Base-by-base conservation (phyloP, 2,329 filamentous ascomycete species). In the Pseudogymnoascus verrucosus region DNA sequence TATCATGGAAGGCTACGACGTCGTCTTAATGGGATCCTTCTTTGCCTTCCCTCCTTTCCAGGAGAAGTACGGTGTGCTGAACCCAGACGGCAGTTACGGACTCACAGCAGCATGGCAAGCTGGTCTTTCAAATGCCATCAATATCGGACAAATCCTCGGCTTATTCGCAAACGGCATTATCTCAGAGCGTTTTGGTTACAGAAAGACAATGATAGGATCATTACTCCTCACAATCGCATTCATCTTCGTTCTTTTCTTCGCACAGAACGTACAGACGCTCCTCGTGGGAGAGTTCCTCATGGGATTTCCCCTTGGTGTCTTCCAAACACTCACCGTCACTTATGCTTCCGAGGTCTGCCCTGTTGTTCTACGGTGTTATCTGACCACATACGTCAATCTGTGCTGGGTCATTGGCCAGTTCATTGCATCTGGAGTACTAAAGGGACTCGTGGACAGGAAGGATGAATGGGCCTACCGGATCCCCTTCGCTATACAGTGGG, bases 381-480 rank as follows among this genome's bases (percentile, higher is more conserved):
- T 69, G 34, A 69, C 63, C 2, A 82, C 80, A 1, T 83, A 82
- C 62, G 78, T 80, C 65, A 81, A 82, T 69, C 76, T 82, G 65
- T 83, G 81, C 75, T 84, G 81, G 80, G 80, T 71, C 2, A 67
- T 81, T 4, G 79, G 79, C 23, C 79, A 81, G 67, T 69, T 81
- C 59, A 77, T 81, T 62, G 78, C 77, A 21, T 75, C 79, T 42
- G 78, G 78, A 5, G 78, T 80, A 6, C 77, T 80, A 62, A 76
- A 74, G 68, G 69, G 73, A 16, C 31, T 79, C 74, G 66, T 79
- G 36, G 68, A 71, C 39, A 71, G 77, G 14, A 40, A 72, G 2
- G 77, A 77, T 57, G 69, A 79, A 67, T 80, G 78, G 78, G 75
- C 78, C 2, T 80, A 79, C 67, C 74, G 77, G 1, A 79, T 80